Evolutionary conservation across 768 basidiomycete species (phyloP).

Genomic region (Rhodotorula sphaerocarpa): DNA sequence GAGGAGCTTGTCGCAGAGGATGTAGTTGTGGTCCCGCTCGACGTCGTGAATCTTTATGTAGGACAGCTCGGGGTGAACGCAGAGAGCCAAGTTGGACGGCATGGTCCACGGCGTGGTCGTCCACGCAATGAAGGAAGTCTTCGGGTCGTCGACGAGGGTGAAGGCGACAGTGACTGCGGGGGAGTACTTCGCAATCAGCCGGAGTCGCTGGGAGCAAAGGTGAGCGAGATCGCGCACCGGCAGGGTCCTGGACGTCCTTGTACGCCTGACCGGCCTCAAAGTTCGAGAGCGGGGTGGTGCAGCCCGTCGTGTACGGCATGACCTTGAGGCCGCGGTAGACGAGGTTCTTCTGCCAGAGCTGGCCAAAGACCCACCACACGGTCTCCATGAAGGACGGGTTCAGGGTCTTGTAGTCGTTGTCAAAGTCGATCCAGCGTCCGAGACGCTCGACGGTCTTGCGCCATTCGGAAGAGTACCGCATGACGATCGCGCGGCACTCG

Average conservation of each 20-base stretch:
- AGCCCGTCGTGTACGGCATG: constrained; percentile 97
- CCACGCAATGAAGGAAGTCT: constrained; percentile 86
- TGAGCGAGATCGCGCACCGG: constrained; percentile 51
- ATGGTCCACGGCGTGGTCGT: constrained; percentile 99
- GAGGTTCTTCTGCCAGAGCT: constrained; percentile 82
- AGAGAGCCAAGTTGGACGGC: constrained; percentile 87
- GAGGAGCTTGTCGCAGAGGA: constrained; percentile 79
- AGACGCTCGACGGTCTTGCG: constrained; percentile 88
- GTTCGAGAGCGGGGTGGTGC: constrained; percentile 91
- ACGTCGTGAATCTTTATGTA: constrained; percentile 96
- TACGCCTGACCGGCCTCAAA: constrained; percentile 93
- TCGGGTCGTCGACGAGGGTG: constrained; percentile 84
- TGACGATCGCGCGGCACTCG: constrained; percentile 91
- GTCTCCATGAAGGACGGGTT: constrained; percentile 92
- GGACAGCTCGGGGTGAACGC: constrained; percentile 89
- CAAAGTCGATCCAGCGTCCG: constrained; percentile 99
- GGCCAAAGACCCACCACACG: constrained; percentile 97
- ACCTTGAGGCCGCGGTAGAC: constrained; percentile 90
- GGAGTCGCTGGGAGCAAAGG: not conserved
- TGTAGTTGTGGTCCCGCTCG: constrained; percentile 76
- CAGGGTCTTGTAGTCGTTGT: constrained; percentile 97
- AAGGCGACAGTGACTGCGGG: constrained; percentile 76
- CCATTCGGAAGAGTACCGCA: constrained; percentile 95
- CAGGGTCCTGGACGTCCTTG: constrained; percentile 86
- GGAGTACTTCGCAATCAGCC: not conserved